A percentile compares a stretch with the other conserved stretches of the same genome.
Conservation (phyloP, 2,329 filamentous ascomycete species). For the Xylariomycetidae sp. region DNA sequence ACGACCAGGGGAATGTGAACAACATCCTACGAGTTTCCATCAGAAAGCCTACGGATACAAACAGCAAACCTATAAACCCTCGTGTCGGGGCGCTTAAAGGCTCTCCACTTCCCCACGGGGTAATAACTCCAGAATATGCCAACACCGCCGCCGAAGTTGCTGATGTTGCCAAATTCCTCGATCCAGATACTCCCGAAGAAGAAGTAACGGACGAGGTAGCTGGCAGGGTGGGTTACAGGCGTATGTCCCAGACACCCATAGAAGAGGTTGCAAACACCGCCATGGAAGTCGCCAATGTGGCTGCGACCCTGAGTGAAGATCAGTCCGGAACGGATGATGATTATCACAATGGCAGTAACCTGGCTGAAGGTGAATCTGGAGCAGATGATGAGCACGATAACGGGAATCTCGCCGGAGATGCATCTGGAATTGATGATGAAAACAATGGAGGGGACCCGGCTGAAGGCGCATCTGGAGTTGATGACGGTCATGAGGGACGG, state of each 20-base stretch:
- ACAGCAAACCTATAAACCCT: no score
- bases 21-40: conserved; percentile 36
- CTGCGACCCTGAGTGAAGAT: conserved; percentile 31
- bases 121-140: conserved; percentile 23
- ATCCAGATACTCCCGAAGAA: conserved; percentile 26
- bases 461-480: no score
- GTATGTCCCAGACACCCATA: conserved; percentile 34
- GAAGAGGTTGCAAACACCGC: conserved; percentile 37
- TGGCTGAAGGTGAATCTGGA: background rate
- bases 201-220: conserved; percentile 28
- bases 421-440: no score
- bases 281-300: conserved; percentile 40
- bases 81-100: conserved; percentile 11
- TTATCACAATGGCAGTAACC: conserved; percentile 4
- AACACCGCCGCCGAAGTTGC: conserved; percentile 30
- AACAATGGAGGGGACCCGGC: no score
- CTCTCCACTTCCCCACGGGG: conserved; percentile 13
- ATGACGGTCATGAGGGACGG: conserved; percentile 40
- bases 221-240: conserved; percentile 26
- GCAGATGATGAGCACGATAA: no score
- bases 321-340: conserved; percentile 7
- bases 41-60: no score
- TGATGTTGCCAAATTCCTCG: conserved; percentile 27
- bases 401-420: background rate
- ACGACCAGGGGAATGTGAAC: conserved; percentile 44